Evolutionary conservation across 148 eudicot species (phyloP), one percentile per base, ranked within the genome.

Genomic region (Agrostemma githago): DNA sequence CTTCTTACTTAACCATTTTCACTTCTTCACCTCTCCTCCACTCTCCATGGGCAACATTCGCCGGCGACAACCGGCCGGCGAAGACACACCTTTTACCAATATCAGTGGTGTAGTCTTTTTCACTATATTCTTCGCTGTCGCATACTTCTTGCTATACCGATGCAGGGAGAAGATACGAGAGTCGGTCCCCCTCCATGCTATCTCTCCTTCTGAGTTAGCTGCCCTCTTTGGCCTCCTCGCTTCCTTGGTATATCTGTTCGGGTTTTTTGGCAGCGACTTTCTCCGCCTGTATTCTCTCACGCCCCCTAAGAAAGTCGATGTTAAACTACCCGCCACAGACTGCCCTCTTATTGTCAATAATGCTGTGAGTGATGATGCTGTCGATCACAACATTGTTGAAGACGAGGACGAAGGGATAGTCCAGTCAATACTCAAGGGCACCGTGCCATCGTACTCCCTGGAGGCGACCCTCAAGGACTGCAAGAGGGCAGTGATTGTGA

Each of bases 111-210:
- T 84, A 46, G 81, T 86, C 11, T 89, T 90, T 85, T 79, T 90
- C 74, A 82, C 92, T 10, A 81, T 93, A 46, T 89, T 90, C 78
- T 88, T 89, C 82, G 84, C 86, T 62, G 86, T 86, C 14, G 88
- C 87, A 5, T 90, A 89, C 81, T 93, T 81, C 71, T 89, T 93
- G 41, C 86, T 90, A 17, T 83, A 70, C 66, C 83, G 90, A 7
- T 93, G 98, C 96, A 81, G 91, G 43, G 91, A 88, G 74, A 92
- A 87, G 82, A 88, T 88, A 75, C 85, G 88, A 0, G 83, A 79
- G 64, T 88, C 87, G 53, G 84, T 83, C 3, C 91, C 91, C 44
- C 90, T 87, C 61, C 88, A 87, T 70, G 84, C 85, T 53, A 74
- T 88, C 59, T 83, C 86, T 19, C 76, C 89, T 60, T 89, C 96